Evolutionary conservation across 345 rosid genomes (phyloP), one percentile per base, ranked within the genome.

Genomic region (Theobroma cacao): DNA sequence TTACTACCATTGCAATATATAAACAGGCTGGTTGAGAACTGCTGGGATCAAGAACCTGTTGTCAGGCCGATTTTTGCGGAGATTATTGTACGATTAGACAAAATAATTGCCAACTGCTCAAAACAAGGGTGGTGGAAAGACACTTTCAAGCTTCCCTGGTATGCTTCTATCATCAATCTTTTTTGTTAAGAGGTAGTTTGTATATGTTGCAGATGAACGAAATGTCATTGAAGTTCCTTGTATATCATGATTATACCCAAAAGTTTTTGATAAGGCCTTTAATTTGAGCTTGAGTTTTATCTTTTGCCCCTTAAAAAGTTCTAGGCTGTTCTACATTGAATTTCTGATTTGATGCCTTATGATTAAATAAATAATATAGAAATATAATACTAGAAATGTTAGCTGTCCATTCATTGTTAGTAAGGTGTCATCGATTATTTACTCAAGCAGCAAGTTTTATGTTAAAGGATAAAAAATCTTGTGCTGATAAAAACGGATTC

Each of bases 71-170:
- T 83, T 13, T 96, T 94, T 78, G 86, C 94, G 2, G 95, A 96
- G 83, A 91, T 94, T 79, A 92, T 96, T 22, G 89, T 90, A 36
- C 91, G 98, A 41, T 83, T 96, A 83, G 91, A 91, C 79, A 92
- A 63, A 79, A 88, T 96, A 77, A 89, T 88, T 66, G 80, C 83
- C 68, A 88, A 86, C 70, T 86, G 98, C 82, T 90, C 98, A 62
- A 94, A 88, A 81, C 98, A 91, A 5, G 97, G 95, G 61, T 86
- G 94, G 99, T 96, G 97, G 99, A 96, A 92, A 82, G 98, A 96
- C 72, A 85, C 98, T 30, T 94, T 96, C 81, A 96, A 90, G 91
- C 92, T 96, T 84, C 97, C 94, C 40, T 94, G 99, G 99, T 96
- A 94, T 75, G 90, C 72, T 73, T 77, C 40, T 60, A 11, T 75